These are phyloP conservation scores for Medicago lupulina DNA, from an alignment of 306 rosid genomes.

Conservation along the genomic window DNA sequence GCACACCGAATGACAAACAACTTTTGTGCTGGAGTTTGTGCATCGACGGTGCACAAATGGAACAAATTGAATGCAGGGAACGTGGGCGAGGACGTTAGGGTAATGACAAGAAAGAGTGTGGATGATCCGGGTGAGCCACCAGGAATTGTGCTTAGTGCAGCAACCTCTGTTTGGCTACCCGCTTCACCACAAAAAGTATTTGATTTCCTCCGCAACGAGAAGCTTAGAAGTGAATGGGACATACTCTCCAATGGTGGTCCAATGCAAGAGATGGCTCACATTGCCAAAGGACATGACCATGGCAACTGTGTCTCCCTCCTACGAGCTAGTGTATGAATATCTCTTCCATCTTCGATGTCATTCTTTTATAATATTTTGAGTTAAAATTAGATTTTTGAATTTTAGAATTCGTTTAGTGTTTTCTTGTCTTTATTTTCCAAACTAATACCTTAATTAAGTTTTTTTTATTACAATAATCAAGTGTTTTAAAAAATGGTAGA, in stretches of 20 bases:
- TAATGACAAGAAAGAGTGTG: constrained; percentile 88
- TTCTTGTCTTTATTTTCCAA: neutral
- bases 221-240: constrained; percentile 93
- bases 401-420: neutral
- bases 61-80: constrained; percentile 72
- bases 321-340: constrained; percentile 68
- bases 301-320: constrained; percentile 92
- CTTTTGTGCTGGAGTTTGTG: constrained; percentile 90
- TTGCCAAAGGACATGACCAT: constrained; percentile 88
- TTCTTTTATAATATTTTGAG: neutral
- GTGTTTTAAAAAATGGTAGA: neutral
- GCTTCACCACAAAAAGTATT: constrained; percentile 62
- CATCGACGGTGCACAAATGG: constrained; percentile 86
- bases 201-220: constrained; percentile 81
- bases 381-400: neutral
- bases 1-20: constrained; percentile 91
- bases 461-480: no score
- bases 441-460: neutral
- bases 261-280: constrained; percentile 97
- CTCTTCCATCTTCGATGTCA: neutral
- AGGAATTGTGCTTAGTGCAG: constrained; percentile 84
- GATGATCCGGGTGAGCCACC: constrained; percentile 96
- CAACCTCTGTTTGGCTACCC: constrained; percentile 91
- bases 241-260: constrained; percentile 96
- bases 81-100: constrained; percentile 78